Evolutionary conservation across 352 stramenopile species (phyloP), one percentile per base, ranked within the genome.

Genomic region (Phytophthora rubi): DNA sequence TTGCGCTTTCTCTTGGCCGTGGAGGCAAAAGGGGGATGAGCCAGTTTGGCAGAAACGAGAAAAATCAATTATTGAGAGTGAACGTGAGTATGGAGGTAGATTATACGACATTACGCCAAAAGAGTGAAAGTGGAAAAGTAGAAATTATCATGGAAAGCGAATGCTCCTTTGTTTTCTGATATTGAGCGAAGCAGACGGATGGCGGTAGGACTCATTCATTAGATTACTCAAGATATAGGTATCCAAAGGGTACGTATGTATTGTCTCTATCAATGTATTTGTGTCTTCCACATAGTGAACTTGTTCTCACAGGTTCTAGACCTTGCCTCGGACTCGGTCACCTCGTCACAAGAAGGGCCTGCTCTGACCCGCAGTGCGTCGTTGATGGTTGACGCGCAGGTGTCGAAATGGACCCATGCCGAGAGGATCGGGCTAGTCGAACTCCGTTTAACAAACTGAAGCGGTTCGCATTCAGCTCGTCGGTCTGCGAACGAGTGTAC

Each of bases 1-100:
- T 45, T 10, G 37, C 10, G 37, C 37, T 45, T 52, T 52, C 37
- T 65, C 30, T 47, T 48, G 18, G 21, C 7, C 15, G 23, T 5
- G 6, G 7, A 49, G 15, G 18, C 16, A 21, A 12, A 49, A 51
- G 47, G 59, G 44, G 44, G 66, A 74, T 74, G 67, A 52, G 67
- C 60, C 51, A 64, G 55, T 62, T 68, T 60, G 5, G 44, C 3
- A 12, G 10, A 51, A 53, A 48, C 13, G 23, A 2, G 4, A 8
- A 1, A 33, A 2, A 61, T 61, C 18, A 12, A 10, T 2, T 39
- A 60, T 61, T 16, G 13, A 1, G 2, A 0, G 16, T 6, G 15
- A 51, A 52, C 12, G 6, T 1, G 7, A 4, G 26, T 61, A 52
- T 2, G 33, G 21, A 39, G 6, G 12, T 30, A 30, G 2, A 6